Percentiles rank a stretch among this genome's conserved stretches.
These are phyloP conservation scores for Salix exigua DNA, from an alignment of 345 rosid species.

Conservation along the genomic window DNA sequence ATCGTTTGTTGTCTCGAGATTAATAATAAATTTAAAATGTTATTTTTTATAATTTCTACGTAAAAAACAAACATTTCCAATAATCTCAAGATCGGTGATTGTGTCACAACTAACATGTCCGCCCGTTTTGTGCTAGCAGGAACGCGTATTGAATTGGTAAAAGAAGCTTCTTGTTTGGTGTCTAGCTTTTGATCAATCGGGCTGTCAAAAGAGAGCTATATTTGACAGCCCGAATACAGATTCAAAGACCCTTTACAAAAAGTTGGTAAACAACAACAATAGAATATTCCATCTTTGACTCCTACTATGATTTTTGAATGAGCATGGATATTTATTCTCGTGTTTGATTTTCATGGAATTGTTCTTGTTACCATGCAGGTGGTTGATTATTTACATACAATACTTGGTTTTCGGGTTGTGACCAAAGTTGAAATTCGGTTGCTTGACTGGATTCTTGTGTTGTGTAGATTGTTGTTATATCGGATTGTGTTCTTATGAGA, in stretches of 20 bases:
- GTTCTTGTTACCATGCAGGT: not conserved
- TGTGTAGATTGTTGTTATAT: not conserved
- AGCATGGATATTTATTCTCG: not conserved
- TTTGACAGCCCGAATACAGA: slow-evolving; percentile 23
- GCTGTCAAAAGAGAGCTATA: slow-evolving; percentile 16
- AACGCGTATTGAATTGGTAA: slow-evolving; percentile 4
- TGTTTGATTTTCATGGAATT: not conserved
- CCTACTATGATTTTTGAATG: not conserved
- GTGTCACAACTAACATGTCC: not conserved
- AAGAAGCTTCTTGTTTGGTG: slow-evolving; percentile 7
- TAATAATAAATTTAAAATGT: too few species aligned
- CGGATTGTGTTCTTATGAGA: slow-evolving; percentile 16
- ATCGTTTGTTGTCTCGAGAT: too few species aligned
- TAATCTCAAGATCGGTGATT: too few species aligned
- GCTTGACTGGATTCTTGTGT: not conserved
- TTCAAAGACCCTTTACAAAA: not conserved
- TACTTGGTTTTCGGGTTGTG: not conserved
- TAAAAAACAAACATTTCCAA: too few species aligned
- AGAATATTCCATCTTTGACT: slow-evolving; percentile 1
- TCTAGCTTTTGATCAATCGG: not conserved
- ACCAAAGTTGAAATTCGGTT: not conserved
- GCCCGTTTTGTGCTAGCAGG: not conserved
- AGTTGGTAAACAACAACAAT: not conserved
- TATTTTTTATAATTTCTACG: too few species aligned
- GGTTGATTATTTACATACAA: not conserved